phyloP scores from a whole-genome alignment of 2,329 filamentous ascomycete species.

The Atkinsonella hypoxylon region DNA sequence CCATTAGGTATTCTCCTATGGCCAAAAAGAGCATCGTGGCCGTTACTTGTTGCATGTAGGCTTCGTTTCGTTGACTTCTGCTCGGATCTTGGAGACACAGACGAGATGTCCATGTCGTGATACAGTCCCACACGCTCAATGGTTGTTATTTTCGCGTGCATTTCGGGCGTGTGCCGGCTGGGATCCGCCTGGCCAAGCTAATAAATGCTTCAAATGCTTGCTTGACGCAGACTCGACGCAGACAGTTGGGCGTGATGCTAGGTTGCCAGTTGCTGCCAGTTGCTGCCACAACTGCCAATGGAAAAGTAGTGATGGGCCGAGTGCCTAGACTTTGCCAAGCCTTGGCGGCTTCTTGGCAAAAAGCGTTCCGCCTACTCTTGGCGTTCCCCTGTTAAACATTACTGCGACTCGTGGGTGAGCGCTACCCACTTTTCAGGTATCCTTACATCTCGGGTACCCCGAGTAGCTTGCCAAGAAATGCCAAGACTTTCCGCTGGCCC shows the following conservation, averaged over 20 bases:
- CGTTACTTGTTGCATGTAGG: too few relatives aligned
- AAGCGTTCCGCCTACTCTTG: slow-evolving; percentile 16
- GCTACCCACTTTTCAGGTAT: not conserved
- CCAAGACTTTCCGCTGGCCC: slow-evolving; percentile 28
- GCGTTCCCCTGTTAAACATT: slow-evolving; percentile 8
- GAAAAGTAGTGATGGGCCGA: slow-evolving; percentile 16
- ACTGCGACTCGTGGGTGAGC: not conserved
- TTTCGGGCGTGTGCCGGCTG: not conserved
- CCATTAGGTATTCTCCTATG: not conserved
- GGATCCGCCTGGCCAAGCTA: slow-evolving; percentile 1
- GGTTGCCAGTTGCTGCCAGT: not conserved
- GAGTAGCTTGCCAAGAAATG: slow-evolving; percentile 17
- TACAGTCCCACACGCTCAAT: not conserved
- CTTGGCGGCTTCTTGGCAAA: slow-evolving; percentile 25
- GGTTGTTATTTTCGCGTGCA: not conserved
- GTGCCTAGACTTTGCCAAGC: slow-evolving; percentile 27
- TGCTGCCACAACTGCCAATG: slow-evolving; percentile 15
- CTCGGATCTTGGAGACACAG: not conserved
- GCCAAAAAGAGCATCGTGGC: too few relatives aligned
- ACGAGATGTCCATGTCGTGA: not conserved
- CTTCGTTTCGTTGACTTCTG: not conserved
- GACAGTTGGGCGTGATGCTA: not conserved
- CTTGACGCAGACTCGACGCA: not conserved
- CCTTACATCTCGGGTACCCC: slow-evolving; percentile 10
- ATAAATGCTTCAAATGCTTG: not conserved